These are phyloP conservation scores for Alternaria incomplexa DNA, from an alignment of 2,329 filamentous ascomycete species.

Conservation along the genomic window DNA sequence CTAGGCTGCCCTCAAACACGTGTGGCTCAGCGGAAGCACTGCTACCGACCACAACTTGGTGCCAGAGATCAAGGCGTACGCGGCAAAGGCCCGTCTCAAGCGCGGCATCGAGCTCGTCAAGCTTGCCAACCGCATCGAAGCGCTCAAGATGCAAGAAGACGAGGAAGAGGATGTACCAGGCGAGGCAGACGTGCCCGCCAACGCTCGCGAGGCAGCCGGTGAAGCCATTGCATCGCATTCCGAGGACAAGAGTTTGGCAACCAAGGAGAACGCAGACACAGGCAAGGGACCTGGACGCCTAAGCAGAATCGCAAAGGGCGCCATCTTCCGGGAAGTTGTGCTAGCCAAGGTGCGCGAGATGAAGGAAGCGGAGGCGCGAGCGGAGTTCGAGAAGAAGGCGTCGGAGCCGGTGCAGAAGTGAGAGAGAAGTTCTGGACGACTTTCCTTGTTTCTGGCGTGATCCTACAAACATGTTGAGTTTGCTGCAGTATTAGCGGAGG, in stretches of 20 bases:
- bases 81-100: constrained; percentile 87
- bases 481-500: constrained; percentile 31
- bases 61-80: constrained; percentile 94
- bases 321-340: constrained; percentile 94
- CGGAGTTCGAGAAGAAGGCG: constrained; percentile 68
- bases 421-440: neutral
- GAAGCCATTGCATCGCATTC: constrained; percentile 48
- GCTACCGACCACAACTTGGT: constrained; percentile 96
- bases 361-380: constrained; percentile 82
- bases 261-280: constrained; percentile 30
- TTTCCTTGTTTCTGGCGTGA: constrained; percentile 10
- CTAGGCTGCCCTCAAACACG: constrained; percentile 78
- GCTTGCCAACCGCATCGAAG: constrained; percentile 92
- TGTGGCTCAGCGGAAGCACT: constrained; percentile 89
- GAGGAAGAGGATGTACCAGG: constrained; percentile 73
- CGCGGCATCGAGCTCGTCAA: constrained; percentile 96
- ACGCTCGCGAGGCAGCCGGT: constrained; percentile 64
- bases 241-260: constrained; percentile 36
- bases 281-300: constrained; percentile 58
- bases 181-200: constrained; percentile 65
- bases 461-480: constrained; percentile 22
- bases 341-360: constrained; percentile 91
- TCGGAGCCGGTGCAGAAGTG: constrained; percentile 41
- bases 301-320: constrained; percentile 65
- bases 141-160: constrained; percentile 91